These are phyloP conservation scores for Scleromitrula shiraiana DNA, from an alignment of 2,329 filamentous ascomycete species.

Conservation along the genomic window DNA sequence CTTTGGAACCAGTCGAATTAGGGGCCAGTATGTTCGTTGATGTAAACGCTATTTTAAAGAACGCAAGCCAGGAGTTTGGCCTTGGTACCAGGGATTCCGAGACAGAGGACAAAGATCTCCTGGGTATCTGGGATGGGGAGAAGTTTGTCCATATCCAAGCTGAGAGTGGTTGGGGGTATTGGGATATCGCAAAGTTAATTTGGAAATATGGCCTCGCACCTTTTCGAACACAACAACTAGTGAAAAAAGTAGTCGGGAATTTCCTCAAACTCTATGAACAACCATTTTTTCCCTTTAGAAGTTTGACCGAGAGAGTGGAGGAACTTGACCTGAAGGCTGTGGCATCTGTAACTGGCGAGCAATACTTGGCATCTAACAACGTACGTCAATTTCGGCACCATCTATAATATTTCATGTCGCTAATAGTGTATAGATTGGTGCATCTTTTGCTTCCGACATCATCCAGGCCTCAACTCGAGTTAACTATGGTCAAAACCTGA, in stretches of 20 bases:
- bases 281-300: constrained; percentile 78
- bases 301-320: constrained; percentile 59
- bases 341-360: constrained; percentile 64
- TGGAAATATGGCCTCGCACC: constrained; percentile 83
- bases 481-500: constrained; percentile 88
- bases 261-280: constrained; percentile 76
- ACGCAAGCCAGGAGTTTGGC: constrained; percentile 63
- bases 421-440: constrained; percentile 43
- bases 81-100: constrained; percentile 47
- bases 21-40: constrained; percentile 89
- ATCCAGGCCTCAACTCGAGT: constrained; percentile 87
- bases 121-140: constrained; percentile 81
- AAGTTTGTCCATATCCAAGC: constrained; percentile 62
- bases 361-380: constrained; percentile 60
- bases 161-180: constrained; percentile 59
- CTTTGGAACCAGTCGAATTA: constrained; percentile 65
- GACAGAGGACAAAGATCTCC: constrained; percentile 35
- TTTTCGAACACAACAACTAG: constrained; percentile 62
- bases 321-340: constrained; percentile 58
- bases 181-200: constrained; percentile 69
- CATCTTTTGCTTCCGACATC: constrained; percentile 66
- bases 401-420: not conserved
- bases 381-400: constrained; percentile 28
- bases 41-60: constrained; percentile 73
- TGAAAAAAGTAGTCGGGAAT: constrained; percentile 59